phyloP scores from a whole-genome alignment of 257 asterid genomes.

The Cruciata laevipes region DNA sequence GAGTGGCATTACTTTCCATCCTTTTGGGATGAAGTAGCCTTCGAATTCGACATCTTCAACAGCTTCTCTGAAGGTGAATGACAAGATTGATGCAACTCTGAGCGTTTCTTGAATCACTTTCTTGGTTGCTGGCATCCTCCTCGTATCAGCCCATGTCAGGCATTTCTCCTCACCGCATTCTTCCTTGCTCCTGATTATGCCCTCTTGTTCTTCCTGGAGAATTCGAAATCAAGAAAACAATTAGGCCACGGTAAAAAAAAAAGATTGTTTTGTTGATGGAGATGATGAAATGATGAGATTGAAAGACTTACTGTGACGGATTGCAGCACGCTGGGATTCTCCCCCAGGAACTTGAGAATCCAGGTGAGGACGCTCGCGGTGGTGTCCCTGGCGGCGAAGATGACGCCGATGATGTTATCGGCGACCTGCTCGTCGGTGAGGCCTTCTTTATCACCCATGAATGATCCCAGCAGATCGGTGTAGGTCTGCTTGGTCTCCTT shows the following conservation, averaged over 20 bases:
- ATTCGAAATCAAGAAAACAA: background rate
- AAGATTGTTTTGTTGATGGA: background rate
- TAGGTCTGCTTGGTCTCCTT: constrained; percentile 21
- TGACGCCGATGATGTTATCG: constrained; percentile 36
- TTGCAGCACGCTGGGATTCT: constrained; percentile 31
- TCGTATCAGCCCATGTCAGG: constrained; percentile 31
- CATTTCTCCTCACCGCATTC: constrained; percentile 19
- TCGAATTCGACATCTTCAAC: constrained; percentile 43
- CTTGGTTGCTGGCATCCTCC: constrained; percentile 30
- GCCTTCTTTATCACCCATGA: constrained; percentile 32
- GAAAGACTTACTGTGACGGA: constrained; percentile 31
- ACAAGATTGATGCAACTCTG: constrained; percentile 35
- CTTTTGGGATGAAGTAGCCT: constrained; percentile 74
- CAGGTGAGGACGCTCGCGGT: constrained; percentile 44
- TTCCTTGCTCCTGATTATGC: constrained; percentile 20
- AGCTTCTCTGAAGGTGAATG: constrained; percentile 43
- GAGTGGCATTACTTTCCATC: constrained; percentile 96
- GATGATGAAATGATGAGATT: background rate
- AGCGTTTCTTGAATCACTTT: constrained; percentile 41
- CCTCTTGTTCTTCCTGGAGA: constrained; percentile 33
- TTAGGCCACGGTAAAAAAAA: background rate
- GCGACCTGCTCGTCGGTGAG: constrained; percentile 37
- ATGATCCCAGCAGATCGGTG: constrained; percentile 31
- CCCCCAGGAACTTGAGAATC: constrained; percentile 36
- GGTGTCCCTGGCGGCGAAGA: constrained; percentile 40